Evolutionary conservation across 306 rosid genomes (phyloP).

Genomic region (Prinsepia uniflora): DNA sequence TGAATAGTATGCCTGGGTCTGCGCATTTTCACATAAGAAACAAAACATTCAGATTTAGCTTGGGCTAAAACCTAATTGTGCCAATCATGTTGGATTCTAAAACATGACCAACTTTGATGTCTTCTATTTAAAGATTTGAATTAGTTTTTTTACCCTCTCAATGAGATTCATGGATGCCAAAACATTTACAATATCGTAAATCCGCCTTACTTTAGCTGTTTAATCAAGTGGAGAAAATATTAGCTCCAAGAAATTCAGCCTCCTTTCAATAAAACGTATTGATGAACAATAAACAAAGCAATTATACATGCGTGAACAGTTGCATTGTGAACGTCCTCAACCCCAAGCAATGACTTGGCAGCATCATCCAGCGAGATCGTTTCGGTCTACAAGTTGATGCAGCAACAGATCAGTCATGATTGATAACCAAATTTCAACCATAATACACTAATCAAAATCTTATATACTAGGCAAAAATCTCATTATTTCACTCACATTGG

Average conservation of each 20-base stretch:
- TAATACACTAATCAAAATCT: background rate
- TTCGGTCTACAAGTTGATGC: slow-evolving; percentile 38
- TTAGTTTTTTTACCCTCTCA: slow-evolving; percentile 59
- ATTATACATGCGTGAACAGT: slow-evolving; percentile 31
- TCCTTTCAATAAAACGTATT: no score
- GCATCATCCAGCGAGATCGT: slow-evolving; percentile 90
- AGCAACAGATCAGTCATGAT: slow-evolving; percentile 10
- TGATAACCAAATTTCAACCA: background rate
- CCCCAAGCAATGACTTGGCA: slow-evolving; percentile 78
- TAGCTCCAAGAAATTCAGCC: slow-evolving; percentile 1
- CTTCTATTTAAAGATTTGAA: no score
- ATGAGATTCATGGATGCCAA: slow-evolving; percentile 79
- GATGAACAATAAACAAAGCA: slow-evolving; percentile 10
- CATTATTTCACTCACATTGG: slow-evolving; percentile 47
- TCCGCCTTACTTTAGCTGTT: slow-evolving; percentile 92
- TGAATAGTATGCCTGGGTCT: slow-evolving; percentile 70
- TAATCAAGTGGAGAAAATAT: slow-evolving; percentile 9
- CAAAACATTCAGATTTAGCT: background rate
- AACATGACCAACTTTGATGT: background rate
- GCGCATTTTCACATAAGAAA: slow-evolving; percentile 21
- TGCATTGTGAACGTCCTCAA: slow-evolving; percentile 44
- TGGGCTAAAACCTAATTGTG: background rate
- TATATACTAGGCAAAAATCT: background rate
- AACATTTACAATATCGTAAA: slow-evolving; percentile 92
- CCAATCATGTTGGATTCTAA: background rate